Base-by-base conservation (phyloP, 352 stramenopile species). In the Globisporangium heterothallicum region DNA sequence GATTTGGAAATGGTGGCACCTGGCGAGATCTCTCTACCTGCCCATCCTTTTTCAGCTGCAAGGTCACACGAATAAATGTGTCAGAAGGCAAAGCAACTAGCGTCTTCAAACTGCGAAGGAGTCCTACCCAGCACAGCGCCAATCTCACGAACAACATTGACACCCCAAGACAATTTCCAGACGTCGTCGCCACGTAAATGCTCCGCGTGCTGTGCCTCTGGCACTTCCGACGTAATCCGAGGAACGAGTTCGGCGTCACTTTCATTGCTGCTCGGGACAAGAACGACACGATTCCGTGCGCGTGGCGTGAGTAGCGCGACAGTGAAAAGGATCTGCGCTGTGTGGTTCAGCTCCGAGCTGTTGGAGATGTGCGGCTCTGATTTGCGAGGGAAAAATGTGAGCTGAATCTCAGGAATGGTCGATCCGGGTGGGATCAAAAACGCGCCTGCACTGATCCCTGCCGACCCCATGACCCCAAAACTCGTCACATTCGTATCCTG, bases 301-400 rank as follows among this genome's bases (percentile, higher is more conserved):
- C 57, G 58, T 21, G 74, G 74, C 25, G 74, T 64, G 22, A 97
- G 55, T 3, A 97, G 49, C 9, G 86, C 84, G 24, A 96, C 70
- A 7, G 88, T 97, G 24, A 97, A 52, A 1, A 97, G 55, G 24
- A 95, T 72, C 45, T 86, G 64, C 0, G 54, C 54, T 10, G 56
- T 63, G 47, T 84, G 67, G 22, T 82, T 63, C 7, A 86, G 55
- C 13, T 50, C 49, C 12, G 59, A 61, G 22, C 53, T 85, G 19
- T 77, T 85, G 4, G 63, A 70, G 21, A 83, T 70, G 49, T 94
- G 79, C 6, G 86, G 86, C 65, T 96, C 86, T 0, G 68, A 86
- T 30, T 90, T 79, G 8, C 68, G 71, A 5, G 87, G 88, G 45
- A 97, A 97, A 27, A 96, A 69, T 7, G 88, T 96, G 19, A 96